Evolutionary conservation across 1,284 basidiomycete species (phyloP).

Genomic region (Laetiporus sulphureus): DNA sequence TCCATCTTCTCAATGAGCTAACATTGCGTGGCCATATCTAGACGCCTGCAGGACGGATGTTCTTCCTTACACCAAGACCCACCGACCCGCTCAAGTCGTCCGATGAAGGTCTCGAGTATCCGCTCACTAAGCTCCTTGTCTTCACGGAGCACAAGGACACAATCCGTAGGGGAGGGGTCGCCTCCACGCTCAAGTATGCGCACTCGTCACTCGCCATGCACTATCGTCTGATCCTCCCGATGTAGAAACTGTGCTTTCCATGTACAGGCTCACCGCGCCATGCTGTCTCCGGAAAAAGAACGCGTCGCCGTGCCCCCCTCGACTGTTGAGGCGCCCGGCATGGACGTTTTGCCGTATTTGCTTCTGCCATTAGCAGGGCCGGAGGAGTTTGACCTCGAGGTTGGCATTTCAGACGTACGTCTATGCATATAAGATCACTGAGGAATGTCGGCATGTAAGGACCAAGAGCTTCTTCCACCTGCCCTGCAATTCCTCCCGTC

Average conservation of each 20-base stretch:
- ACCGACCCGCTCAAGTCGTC: conserved; percentile 33
- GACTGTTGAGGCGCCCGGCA: conserved; percentile 59
- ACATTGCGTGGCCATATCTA: conserved; percentile 20
- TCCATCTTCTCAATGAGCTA: neutral
- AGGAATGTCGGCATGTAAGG: too few species aligned
- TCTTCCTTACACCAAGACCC: conserved; percentile 61
- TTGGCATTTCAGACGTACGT: too few species aligned
- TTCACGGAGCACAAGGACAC: conserved; percentile 87
- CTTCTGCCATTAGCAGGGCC: conserved; percentile 90
- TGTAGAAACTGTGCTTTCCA: conserved; percentile 77
- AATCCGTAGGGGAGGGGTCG: conserved; percentile 82
- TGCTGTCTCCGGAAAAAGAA: conserved; percentile 56
- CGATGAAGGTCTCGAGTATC: conserved; percentile 55
- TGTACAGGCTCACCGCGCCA: conserved; percentile 56
- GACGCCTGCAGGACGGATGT: conserved; percentile 62
- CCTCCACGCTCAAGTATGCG: conserved; percentile 78
- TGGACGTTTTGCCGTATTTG: conserved; percentile 79
- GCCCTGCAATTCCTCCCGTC: conserved; percentile 86
- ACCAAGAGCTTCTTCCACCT: conserved; percentile 82
- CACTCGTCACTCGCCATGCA: neutral
- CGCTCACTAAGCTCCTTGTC: conserved; percentile 72
- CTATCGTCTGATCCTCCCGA: neutral
- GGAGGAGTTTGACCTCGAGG: conserved; percentile 90
- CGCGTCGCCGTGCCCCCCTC: conserved; percentile 48
- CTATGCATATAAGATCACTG: too few species aligned